Conservation (phyloP, 2,329 filamentous ascomycete genomes). For the Fusarium goolgardi region DNA sequence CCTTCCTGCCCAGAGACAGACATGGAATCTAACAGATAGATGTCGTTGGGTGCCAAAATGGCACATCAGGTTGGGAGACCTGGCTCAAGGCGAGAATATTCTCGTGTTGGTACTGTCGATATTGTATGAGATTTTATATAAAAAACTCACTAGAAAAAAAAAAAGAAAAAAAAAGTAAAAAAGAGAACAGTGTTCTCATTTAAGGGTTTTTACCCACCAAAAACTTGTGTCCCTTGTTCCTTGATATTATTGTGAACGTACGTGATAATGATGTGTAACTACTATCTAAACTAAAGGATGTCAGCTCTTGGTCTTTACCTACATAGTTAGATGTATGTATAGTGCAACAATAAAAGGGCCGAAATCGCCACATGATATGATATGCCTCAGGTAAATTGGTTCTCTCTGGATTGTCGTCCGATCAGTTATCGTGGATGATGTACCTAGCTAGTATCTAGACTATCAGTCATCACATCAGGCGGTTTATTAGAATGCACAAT, state of each 20-base stretch:
- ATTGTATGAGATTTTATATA: conserved; percentile 25
- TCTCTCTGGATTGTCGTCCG: conserved; percentile 3
- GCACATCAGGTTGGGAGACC: not conserved
- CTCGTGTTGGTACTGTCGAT: conserved; percentile 7
- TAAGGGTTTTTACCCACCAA: conserved; percentile 27
- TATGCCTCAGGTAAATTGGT: conserved; percentile 11
- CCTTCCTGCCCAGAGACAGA: not conserved
- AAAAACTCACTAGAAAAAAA: conserved; percentile 33
- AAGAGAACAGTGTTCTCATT: conserved; percentile 24
- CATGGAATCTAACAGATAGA: not conserved
- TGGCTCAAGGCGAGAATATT: conserved; percentile 3
- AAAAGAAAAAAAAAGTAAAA: not conserved
- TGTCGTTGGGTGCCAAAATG: conserved; percentile 7
- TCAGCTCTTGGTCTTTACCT: not conserved
- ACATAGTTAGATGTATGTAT: no score
- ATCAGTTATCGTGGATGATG: conserved; percentile 12
- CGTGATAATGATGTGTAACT: conserved; percentile 3
- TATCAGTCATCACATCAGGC: conserved; percentile 16
- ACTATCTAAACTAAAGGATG: not conserved
- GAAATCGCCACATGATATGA: conserved; percentile 22
- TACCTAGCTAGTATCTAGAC: no score
- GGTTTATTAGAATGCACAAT: conserved; percentile 14
- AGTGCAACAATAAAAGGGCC: conserved; percentile 18
- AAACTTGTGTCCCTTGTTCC: conserved; percentile 4
- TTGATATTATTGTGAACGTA: not conserved